phyloP scores from a whole-genome alignment of 805 yeast species.

The Schwanniomyces pseudopolymorphus region DNA sequence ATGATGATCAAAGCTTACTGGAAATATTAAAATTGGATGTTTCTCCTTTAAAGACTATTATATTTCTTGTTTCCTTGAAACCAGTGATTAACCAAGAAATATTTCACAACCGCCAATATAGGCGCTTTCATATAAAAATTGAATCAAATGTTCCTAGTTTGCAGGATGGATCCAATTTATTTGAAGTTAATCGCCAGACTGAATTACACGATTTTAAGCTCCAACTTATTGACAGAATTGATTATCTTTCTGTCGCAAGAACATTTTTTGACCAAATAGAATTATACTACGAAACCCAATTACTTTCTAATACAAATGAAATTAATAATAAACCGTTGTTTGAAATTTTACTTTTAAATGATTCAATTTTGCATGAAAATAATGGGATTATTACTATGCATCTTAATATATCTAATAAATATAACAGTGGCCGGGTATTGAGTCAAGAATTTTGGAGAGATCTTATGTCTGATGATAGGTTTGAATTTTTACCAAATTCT shows the following conservation, averaged over 20 bases:
- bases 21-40: conserved; percentile 24
- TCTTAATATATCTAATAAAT: conserved; percentile 12
- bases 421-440: conserved; percentile 22
- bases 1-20: conserved; percentile 10
- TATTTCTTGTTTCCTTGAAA: background rate
- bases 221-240: conserved; percentile 18
- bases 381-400: conserved; percentile 13
- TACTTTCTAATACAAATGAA: conserved; percentile 1
- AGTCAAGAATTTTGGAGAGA: conserved; percentile 26
- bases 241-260: conserved; percentile 19
- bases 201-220: conserved; percentile 19
- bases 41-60: conserved; percentile 21
- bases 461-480: conserved; percentile 16
- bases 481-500: conserved; percentile 19
- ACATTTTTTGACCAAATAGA: conserved; percentile 27
- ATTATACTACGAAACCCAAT: conserved; percentile 9
- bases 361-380: conserved; percentile 4
- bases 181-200: conserved; percentile 19
- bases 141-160: conserved; percentile 13
- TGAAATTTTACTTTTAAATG: conserved; percentile 10
- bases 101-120: background rate
- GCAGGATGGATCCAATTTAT: conserved; percentile 15
- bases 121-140: conserved; percentile 16
- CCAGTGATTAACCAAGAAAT: background rate
- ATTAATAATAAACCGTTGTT: conserved; percentile 6